These are phyloP conservation scores for Colletotrichum eleusines DNA, from an alignment of 2,329 filamentous ascomycete species.

Conservation along the genomic window DNA sequence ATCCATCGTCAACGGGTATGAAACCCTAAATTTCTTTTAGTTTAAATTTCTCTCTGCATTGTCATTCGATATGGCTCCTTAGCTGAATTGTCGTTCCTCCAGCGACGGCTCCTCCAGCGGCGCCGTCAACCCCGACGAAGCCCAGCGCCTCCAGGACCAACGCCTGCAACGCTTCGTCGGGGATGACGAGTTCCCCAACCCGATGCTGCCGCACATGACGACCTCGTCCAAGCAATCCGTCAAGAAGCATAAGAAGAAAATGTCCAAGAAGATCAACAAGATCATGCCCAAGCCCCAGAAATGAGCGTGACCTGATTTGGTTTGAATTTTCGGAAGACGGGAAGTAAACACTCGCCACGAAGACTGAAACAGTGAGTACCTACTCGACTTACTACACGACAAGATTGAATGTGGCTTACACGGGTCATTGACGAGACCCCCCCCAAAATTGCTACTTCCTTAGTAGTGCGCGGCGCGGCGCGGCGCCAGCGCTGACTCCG, in stretches of 20 bases:
- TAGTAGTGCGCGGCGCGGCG: too few species aligned
- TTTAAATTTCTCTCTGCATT: not conserved
- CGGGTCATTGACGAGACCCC: not conserved
- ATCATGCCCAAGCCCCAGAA: not conserved
- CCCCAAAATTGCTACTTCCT: not conserved
- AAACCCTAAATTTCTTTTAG: not conserved
- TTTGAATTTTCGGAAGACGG: not conserved
- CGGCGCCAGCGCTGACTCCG: too few species aligned
- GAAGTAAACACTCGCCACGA: not conserved
- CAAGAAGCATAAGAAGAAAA: not conserved
- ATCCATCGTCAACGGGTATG: constrained; percentile 5
- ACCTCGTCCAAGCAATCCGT: not conserved
- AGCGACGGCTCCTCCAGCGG: not conserved
- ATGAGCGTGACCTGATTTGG: not conserved
- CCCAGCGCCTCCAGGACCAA: not conserved
- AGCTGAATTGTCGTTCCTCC: not conserved
- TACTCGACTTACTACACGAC: rapidly evolving
- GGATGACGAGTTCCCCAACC: not conserved
- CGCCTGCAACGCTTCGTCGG: not conserved
- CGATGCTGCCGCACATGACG: constrained; percentile 1
- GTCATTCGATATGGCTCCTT: rapidly evolving
- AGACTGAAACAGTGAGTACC: not conserved
- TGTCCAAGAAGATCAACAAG: not conserved
- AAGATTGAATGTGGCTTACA: not conserved
- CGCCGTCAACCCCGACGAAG: not conserved